Conservation (phyloP, 345 rosid species). For the Populus euphratica region DNA sequence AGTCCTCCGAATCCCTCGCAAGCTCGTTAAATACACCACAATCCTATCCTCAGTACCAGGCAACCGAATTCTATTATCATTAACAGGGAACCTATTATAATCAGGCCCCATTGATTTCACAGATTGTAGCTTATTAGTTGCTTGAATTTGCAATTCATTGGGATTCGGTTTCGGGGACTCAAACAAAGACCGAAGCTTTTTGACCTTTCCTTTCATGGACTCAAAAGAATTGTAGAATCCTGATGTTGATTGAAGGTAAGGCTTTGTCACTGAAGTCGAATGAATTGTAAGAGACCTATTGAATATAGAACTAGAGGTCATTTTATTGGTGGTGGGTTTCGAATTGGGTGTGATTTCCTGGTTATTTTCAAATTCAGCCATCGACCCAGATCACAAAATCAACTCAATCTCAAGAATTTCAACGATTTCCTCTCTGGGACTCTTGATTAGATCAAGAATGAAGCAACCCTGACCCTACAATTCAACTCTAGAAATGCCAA, state of each 20-base stretch:
- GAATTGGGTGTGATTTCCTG: conserved; percentile 31
- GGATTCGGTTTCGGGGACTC: conserved; percentile 28
- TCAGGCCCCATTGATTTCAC: conserved; percentile 22
- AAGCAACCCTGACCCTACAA: conserved; percentile 2
- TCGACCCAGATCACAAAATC: conserved; percentile 30
- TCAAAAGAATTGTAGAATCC: conserved; percentile 54
- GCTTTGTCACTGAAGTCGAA: conserved; percentile 30
- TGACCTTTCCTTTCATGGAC: conserved; percentile 69
- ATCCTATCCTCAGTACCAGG: conserved; percentile 85
- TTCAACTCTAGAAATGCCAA: neutral
- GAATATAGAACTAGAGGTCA: conserved; percentile 23
- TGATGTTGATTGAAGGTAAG: conserved; percentile 34
- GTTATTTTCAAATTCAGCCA: conserved; percentile 46
- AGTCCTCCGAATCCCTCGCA: conserved; percentile 83
- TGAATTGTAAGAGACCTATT: conserved; percentile 55
- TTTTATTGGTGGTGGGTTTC: conserved; percentile 18
- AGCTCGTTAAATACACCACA: conserved; percentile 81
- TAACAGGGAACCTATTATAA: conserved; percentile 17
- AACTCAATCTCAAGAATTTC: neutral
- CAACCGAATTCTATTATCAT: conserved; percentile 36
- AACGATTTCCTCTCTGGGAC: neutral
- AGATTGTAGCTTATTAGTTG: conserved; percentile 23
- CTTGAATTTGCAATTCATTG: conserved; percentile 3
- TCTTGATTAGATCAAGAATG: conserved; percentile 2
- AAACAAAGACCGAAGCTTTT: conserved; percentile 56